Evolutionary conservation across 2,329 filamentous ascomycete genomes (phyloP).

Genomic region (Cladosporium sp.): DNA sequence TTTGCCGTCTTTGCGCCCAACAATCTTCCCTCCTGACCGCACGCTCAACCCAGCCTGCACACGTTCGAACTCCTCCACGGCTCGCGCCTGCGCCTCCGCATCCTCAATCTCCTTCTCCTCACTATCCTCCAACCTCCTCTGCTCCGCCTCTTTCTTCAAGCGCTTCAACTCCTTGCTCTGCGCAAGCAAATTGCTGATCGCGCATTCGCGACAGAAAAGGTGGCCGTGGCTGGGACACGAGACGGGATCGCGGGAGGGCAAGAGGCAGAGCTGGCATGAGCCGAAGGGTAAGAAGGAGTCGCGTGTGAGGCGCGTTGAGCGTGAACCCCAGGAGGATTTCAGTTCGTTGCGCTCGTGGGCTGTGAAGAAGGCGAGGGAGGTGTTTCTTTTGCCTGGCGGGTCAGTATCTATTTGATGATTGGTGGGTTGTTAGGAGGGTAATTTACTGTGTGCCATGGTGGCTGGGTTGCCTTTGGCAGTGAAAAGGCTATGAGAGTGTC

Average conservation of each 20-base stretch:
- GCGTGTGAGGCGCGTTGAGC: conserved; percentile 78
- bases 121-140: conserved; percentile 61
- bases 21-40: conserved; percentile 43
- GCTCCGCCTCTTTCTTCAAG: conserved; percentile 62
- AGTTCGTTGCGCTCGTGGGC: conserved; percentile 83
- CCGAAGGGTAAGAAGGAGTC: conserved; percentile 93
- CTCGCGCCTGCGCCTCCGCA: conserved; percentile 68
- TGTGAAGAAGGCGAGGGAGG: conserved; percentile 89
- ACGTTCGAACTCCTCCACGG: conserved; percentile 79
- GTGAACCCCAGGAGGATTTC: conserved; percentile 77
- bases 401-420: conserved; percentile 16
- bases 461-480: not conserved
- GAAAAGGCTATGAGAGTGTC: not conserved
- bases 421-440: not conserved
- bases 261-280: conserved; percentile 83
- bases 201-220: conserved; percentile 94
- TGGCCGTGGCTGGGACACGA: conserved; percentile 77
- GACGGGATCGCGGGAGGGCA: conserved; percentile 77
- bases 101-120: conserved; percentile 63
- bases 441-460: conserved; percentile 32
- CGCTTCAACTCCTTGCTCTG: conserved; percentile 92
- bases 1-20: conserved; percentile 34
- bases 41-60: conserved; percentile 65
- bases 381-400: conserved; percentile 70
- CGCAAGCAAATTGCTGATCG: conserved; percentile 82